These are phyloP conservation scores for Tylopilus orsonianus DNA, from an alignment of 1,284 basidiomycete species.

Conservation along the genomic window DNA sequence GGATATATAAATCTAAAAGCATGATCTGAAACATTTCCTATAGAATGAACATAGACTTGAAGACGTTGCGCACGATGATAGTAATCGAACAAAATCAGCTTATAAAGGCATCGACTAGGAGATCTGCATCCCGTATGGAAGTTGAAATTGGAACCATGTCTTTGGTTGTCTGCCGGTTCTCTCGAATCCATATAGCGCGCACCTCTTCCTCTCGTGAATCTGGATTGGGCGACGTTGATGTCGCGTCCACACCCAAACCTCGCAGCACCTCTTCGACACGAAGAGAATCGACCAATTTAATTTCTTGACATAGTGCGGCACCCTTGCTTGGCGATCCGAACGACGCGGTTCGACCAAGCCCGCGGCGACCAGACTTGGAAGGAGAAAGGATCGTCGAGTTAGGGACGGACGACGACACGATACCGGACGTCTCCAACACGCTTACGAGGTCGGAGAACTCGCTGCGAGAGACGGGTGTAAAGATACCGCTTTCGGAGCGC, in stretches of 20 bases:
- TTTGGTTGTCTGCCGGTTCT: conserved; percentile 52
- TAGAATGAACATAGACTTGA: neutral
- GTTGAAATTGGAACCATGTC: conserved; percentile 46
- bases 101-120: conserved; percentile 59
- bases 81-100: conserved; percentile 31
- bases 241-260: conserved; percentile 50
- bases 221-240: conserved; percentile 38
- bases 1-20: conserved; percentile 31
- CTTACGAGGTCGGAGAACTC: conserved; percentile 73
- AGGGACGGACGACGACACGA: conserved; percentile 44
- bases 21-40: conserved; percentile 8
- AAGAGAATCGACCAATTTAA: conserved; percentile 56
- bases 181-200: conserved; percentile 64
- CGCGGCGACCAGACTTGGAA: conserved; percentile 42
- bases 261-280: conserved; percentile 64
- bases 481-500: conserved; percentile 51
- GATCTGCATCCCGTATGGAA: conserved; percentile 26
- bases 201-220: conserved; percentile 65
- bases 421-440: conserved; percentile 70
- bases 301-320: conserved; percentile 45
- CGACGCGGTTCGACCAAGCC: conserved; percentile 56
- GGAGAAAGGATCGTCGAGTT: conserved; percentile 39
- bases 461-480: conserved; percentile 65
- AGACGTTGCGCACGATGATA: neutral
- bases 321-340: conserved; percentile 48